Conservation (phyloP, 129 eudicot genomes). For the Tanacetum coccineum region DNA sequence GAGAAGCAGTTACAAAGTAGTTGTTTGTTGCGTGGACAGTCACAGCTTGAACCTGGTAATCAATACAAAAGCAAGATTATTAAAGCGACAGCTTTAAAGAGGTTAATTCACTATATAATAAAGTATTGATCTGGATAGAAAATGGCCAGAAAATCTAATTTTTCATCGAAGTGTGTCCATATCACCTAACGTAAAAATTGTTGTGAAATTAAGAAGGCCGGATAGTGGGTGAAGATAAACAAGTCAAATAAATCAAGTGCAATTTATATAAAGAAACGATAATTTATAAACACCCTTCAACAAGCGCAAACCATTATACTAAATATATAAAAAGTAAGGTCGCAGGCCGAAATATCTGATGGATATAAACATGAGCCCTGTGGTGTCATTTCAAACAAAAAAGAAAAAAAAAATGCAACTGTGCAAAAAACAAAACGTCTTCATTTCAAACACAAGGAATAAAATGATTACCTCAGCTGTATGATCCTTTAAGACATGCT, state of each 20-base stretch:
- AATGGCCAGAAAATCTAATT: too few relatives aligned
- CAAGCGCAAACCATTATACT: neutral
- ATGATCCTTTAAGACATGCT: slow-evolving; percentile 77
- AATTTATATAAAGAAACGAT: neutral
- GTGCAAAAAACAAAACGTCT: neutral
- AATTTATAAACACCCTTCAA: neutral
- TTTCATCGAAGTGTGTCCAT: too few relatives aligned
- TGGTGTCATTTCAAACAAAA: neutral
- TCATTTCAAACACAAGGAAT: slow-evolving; percentile 5
- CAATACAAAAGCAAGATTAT: neutral
- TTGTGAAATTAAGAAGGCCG: too few relatives aligned
- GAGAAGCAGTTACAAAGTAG: slow-evolving; percentile 89
- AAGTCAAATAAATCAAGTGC: too few relatives aligned
- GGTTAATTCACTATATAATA: neutral
- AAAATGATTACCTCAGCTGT: slow-evolving; percentile 73
- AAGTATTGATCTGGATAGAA: neutral
- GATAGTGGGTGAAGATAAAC: too few relatives aligned
- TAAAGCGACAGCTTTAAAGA: slow-evolving; percentile 5
- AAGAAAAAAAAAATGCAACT: neutral
- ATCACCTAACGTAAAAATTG: too few relatives aligned
- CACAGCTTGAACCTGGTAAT: slow-evolving; percentile 87
- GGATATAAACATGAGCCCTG: neutral
- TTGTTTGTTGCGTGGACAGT: slow-evolving; percentile 93
- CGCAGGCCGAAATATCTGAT: neutral
- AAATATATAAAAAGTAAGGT: neutral